Evolutionary conservation across 169 alveolate genomes (phyloP).

Genomic region (Babesia caballi): DNA sequence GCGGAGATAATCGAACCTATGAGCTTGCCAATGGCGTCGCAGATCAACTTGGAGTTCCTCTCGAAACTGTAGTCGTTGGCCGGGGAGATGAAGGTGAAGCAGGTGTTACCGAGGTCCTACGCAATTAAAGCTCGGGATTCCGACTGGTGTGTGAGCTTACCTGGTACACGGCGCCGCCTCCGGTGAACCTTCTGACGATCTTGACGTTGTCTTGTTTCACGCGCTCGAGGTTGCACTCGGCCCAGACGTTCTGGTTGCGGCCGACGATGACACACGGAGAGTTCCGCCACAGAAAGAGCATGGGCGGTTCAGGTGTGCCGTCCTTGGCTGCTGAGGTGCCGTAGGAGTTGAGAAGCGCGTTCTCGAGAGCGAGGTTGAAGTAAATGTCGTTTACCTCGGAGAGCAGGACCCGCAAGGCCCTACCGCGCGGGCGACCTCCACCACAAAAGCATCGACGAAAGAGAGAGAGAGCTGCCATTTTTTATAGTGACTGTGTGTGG

Average conservation of each 20-base stretch:
- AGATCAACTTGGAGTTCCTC: conserved; percentile 75
- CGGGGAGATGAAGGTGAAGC: conserved; percentile 84
- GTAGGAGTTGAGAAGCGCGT: conserved; percentile 58
- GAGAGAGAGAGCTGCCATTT: not conserved
- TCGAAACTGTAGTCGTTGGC: conserved; percentile 68
- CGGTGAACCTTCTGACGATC: conserved; percentile 90
- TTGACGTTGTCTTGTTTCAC: conserved; percentile 81
- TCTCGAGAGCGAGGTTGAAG: conserved; percentile 73
- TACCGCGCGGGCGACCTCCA: not conserved
- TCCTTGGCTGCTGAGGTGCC: conserved; percentile 41
- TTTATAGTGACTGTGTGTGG: not conserved
- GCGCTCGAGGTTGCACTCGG: conserved; percentile 86
- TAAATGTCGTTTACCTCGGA: conserved; percentile 70
- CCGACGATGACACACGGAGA: conserved; percentile 90
- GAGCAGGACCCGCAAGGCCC: conserved; percentile 31
- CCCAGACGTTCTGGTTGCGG: conserved; percentile 91
- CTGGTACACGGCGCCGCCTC: conserved; percentile 96
- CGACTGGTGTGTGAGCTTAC: conserved; percentile 19
- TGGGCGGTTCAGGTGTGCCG: conserved; percentile 67
- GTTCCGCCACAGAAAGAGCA: conserved; percentile 90
- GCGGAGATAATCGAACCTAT: not conserved
- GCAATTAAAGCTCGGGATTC: not conserved
- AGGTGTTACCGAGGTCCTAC: conserved; percentile 83
- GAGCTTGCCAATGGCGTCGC: conserved; percentile 74
- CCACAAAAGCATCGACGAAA: conserved; percentile 5